These are phyloP conservation scores for Teunomyces funiuensis DNA, from an alignment of 805 yeast species.

Conservation along the genomic window DNA sequence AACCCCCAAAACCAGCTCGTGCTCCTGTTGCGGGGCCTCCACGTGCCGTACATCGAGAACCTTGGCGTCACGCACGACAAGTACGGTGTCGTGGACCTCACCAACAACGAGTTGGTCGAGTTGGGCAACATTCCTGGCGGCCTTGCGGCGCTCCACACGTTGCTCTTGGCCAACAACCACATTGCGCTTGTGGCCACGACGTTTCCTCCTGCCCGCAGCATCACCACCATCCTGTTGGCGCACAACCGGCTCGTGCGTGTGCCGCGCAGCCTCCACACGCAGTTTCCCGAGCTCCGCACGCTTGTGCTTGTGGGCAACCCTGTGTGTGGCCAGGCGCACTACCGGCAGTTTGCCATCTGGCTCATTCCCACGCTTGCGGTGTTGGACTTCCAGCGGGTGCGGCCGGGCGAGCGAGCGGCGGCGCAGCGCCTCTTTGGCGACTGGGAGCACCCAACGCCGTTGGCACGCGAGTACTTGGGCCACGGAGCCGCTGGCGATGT, in stretches of 20 bases:
- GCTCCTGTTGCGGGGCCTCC: conserved; percentile 33
- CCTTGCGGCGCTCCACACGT: conserved; percentile 42
- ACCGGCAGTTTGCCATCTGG: conserved; percentile 61
- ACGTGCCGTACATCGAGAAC: conserved; percentile 36
- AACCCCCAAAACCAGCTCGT: conserved; percentile 38
- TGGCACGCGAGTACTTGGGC: conserved; percentile 14
- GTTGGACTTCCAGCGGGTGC: conserved; percentile 68
- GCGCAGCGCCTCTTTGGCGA: conserved; percentile 46
- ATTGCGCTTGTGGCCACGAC: conserved; percentile 43
- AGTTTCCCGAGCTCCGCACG: conserved; percentile 44
- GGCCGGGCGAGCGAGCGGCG: conserved; percentile 47
- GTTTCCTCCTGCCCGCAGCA: conserved; percentile 39
- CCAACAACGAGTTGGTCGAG: conserved; percentile 67
- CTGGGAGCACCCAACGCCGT: conserved; percentile 18
- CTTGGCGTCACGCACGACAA: conserved; percentile 29
- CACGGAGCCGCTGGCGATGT: conserved; percentile 4
- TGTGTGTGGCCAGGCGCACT: conserved; percentile 48
- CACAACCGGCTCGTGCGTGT: conserved; percentile 52
- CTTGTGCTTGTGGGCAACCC: conserved; percentile 62
- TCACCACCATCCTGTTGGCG: conserved; percentile 49
- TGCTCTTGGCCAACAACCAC: conserved; percentile 65
- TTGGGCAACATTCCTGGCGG: conserved; percentile 49
- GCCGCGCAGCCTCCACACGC: conserved; percentile 27
- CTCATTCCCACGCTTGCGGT: conserved; percentile 60
- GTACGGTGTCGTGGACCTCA: conserved; percentile 63